Evolutionary conservation across 345 rosid species (phyloP), one percentile per base, ranked within the genome.

Genomic region (Aquilaria malaccensis): DNA sequence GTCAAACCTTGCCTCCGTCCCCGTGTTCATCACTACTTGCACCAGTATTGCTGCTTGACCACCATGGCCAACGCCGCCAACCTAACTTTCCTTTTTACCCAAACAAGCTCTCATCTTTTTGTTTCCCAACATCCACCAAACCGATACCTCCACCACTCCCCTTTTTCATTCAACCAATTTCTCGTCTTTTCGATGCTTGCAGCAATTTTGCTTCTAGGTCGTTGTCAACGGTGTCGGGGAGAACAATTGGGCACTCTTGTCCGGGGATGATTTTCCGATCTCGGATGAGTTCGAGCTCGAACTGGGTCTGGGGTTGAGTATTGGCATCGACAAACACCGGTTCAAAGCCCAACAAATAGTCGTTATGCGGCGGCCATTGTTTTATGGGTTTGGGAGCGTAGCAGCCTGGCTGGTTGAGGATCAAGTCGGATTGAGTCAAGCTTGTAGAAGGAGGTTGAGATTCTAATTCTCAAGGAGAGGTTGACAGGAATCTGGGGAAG

Each of bases 191-290:
- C 55, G 59, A 63, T 63, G 69, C 56, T 11, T 11, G 52, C 10
- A 79, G 61, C 49, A 70, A 68, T 52, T 74, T 72, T 55, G 75
- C 64, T 0, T 58, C 65, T 59, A 76, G 77, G 12, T 72, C 76
- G 2, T 70, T 74, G 70, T 89, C 91, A 47, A 76, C 89, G 56
- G 71, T 81, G 71, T 85, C 87, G 9, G 74, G 64, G 85, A 83
- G 15, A 86, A 79, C 49, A 67, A 70, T 61, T 55, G 74, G 53
- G 86, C 70, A 14, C 72, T 82, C 33, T 88, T 94, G 2, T 84
- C 85, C 11, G 96, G 83, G 76, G 96, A 22, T 22, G 22, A 82
- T 68, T 91, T 96, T 50, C 86, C 90, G 33, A 74, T 72, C 66
- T 86, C 95, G 0, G 74, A 66, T 33, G 96, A 82, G 60, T 72